Evolutionary conservation across 768 basidiomycete genomes (phyloP), one percentile per base, ranked within the genome.

Genomic region (Pleurotus sapidus): DNA sequence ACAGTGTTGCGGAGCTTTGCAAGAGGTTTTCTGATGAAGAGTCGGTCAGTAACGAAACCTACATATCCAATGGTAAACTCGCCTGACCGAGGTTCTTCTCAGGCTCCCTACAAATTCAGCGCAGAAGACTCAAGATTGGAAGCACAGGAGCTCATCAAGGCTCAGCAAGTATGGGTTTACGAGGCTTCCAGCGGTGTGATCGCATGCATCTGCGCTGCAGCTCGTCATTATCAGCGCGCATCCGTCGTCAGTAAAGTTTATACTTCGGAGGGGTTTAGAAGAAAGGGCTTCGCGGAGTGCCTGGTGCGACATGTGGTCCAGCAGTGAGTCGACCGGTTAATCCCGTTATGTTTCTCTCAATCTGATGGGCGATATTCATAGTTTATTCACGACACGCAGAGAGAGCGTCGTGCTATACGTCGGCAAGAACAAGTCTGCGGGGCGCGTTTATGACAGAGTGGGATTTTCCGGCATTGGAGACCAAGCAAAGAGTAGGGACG

Each of bases 211-310:
- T 83, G 82, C 46, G 83, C 83, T 14, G 81, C 79, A 18, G 80
- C 83, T n/a, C 77, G 83, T n/a, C 73, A 73, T 50, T 80, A 78
- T 11, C 65, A 72, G 56, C 70, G 69, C 9, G 78, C 83, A 20
- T 76, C 79, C 12, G 81, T 80, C 2, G 82, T 84, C 61, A 82
- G 83, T 6, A 85, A 84, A 65, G 83, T 84, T 1, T 82, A 79
- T 64, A 85, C 83, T 17, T 73, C 75, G 30, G 71, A 74, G 0
- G 62, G 63, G 23, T 81, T 73, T 72, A 67, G 82, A 56, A 69
- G 76, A 11, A 67, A 65, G 34, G 79, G 84, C 5, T 78, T 77
- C 63, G 84, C 83, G 14, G 79, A 81, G 64, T 71, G 72, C 46
- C 66, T 85, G 38, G 84, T 85, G 14, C 72, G 76, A 23, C 66